Evolutionary conservation across 2,329 filamentous ascomycete species (phyloP), one percentile per base, ranked within the genome.

Genomic region (Aaosphaeria pasadenensis): DNA sequence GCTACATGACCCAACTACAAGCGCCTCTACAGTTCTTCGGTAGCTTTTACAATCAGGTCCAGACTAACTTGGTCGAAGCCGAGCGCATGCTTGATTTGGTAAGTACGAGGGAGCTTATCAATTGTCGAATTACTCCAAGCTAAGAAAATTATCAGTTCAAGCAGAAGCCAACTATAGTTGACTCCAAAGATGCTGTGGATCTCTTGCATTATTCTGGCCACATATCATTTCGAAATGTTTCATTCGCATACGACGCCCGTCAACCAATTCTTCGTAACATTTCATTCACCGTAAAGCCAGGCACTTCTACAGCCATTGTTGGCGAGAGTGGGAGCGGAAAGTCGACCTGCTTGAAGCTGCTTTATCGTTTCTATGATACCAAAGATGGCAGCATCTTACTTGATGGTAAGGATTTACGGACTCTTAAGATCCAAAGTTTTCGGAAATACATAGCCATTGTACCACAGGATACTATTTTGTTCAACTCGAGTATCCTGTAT

Each of bases 291-390:
- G 96, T 91, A 69, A 75, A 77, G 13, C 91, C 94, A 1, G 94
- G 94, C 44, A 96, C 91, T 1, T 96, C 91, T 0, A 99, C 92
- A 5, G 94, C 94, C 1, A 86, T 99, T 55, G 94, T 99, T 13
- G 94, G 94, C 54, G 92, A 97, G 70, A 97, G 92, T 31, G 94
- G 94, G 41, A 94, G 94, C 50, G 94, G 94, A 56, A 99, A 99
- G 71, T 97, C 92, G 2, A 99, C 94, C 0, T 82, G 97, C 30
- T 96, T 99, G 77, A 87, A 94, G 44, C 81, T 97, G 43, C 85
- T 99, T 67, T 97, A 96, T 78, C 88, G 94, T 13, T 99, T 96
- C 72, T 99, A 97, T 76, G 95, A 96, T 65, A 83, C 86, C 46
- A 79, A 85, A 45, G 81, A 84, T 44, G 94, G 94, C 33, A 84